phyloP scores from a whole-genome alignment of 2,329 filamentous ascomycete species.

The Emmonsiellopsis sp. region DNA sequence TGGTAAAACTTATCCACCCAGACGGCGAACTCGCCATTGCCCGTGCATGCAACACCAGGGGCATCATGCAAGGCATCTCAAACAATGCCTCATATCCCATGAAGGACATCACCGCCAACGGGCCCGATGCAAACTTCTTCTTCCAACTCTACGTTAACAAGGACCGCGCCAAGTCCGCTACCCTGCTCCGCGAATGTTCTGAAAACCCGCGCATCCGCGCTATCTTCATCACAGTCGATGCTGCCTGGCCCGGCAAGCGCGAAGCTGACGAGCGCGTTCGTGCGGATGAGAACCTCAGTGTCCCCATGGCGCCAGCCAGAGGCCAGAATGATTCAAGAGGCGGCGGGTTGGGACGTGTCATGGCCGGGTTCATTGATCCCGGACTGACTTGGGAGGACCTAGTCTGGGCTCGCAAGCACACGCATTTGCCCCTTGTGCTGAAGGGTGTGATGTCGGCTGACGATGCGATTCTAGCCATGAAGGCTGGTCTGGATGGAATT shows the following conservation, averaged over 20 bases:
- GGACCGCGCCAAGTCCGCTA: constrained; percentile 41
- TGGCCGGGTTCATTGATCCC: constrained; percentile 45
- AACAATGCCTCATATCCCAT: constrained; percentile 54
- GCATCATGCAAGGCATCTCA: constrained; percentile 52
- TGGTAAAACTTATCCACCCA: constrained; percentile 55
- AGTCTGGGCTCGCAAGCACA: constrained; percentile 42
- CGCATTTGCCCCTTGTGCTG: constrained; percentile 44
- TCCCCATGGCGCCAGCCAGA: constrained; percentile 36
- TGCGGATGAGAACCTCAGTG: constrained; percentile 34
- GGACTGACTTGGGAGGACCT: constrained; percentile 47
- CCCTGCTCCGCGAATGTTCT: constrained; percentile 36
- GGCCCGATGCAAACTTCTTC: constrained; percentile 37
- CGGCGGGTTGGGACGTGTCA: constrained; percentile 44
- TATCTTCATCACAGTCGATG: constrained; percentile 48
- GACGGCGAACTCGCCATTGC: constrained; percentile 55
- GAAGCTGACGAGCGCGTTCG: constrained; percentile 50
- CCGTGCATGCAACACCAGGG: constrained; percentile 41
- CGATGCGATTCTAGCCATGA: constrained; percentile 44
- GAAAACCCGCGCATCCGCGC: constrained; percentile 34
- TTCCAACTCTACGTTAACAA: constrained; percentile 50
- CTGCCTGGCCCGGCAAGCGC: constrained; percentile 46
- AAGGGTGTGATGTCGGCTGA: constrained; percentile 51
- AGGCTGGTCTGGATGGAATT: constrained; percentile 45
- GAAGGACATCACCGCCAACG: constrained; percentile 42
- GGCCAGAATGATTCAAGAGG: constrained; percentile 45